Base-by-base conservation (phyloP, 805 yeast species). In the Metschnikowia corniflorae region DNA sequence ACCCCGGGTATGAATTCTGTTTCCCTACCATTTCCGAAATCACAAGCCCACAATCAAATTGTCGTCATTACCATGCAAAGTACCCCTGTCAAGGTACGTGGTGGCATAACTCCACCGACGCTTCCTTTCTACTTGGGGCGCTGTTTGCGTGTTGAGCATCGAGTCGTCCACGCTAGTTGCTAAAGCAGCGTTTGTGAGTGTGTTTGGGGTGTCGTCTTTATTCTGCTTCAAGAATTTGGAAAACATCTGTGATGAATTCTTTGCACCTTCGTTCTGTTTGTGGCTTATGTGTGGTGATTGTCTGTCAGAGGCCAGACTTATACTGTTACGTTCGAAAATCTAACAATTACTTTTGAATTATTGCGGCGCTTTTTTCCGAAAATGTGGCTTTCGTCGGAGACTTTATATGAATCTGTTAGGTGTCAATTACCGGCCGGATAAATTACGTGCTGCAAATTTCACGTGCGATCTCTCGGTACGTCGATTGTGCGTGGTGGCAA, bases 91-190 rank as follows among this genome's bases (percentile, higher is more conserved):
- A 14, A 48, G 42, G 32, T 44, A 46, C 3, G 52, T 28, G 8
- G 19, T 46, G 26, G 42, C 48, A 19, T 46, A 43, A 23, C 53
- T 46, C 51, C 53, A 46, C 14, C 52, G 49, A 22, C 53, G 49
- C 39, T 37, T 44, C 9, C 36, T 38, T 26, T 39, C 33, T 8
- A 6, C 8, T 16, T 16, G 16, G 8, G 26, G 14, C 16, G 37
- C 39, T 13, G 35, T 31, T 10, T 33, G 24, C 7, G 24, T 33
- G 16, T 25, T 19, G 7, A 40, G 23, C 25, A 37, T 24, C 18
- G 42, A 25, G 25, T 42, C 44, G 26, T 46, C 47, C 33, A 29
- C 14, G 21, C 33, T 27, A 3, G 12, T 21, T 19, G 37, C 18
- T 7, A 25, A 20, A n/a, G 31, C 14, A 17, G 34, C 24, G 14